phyloP scores from a whole-genome alignment of 106 monocot species.

The Acorus calamus region DNA sequence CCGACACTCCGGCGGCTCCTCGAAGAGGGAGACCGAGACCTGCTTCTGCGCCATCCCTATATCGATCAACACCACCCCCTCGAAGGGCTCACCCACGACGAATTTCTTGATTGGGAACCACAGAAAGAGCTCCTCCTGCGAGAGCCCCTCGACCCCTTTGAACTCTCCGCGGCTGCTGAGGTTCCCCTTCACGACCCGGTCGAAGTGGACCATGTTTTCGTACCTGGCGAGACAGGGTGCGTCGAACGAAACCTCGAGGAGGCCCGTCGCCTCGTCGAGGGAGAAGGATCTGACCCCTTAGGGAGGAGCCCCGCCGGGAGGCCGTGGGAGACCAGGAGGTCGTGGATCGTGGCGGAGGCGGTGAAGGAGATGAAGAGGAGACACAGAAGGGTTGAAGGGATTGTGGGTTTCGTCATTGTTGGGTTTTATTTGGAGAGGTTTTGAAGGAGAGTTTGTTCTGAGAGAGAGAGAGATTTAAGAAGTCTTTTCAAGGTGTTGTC shows the following conservation, averaged over 20 bases:
- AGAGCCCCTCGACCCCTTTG: conserved; percentile 46
- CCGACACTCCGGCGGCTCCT: conserved; percentile 63
- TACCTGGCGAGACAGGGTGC: conserved; percentile 58
- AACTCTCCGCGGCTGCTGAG: conserved; percentile 63
- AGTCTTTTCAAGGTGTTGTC: too few species aligned
- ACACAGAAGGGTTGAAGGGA: too few species aligned
- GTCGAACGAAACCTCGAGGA: conserved; percentile 47
- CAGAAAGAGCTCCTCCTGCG: conserved; percentile 89
- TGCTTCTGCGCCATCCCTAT: conserved; percentile 68
- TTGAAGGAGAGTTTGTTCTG: too few species aligned
- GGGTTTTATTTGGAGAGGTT: too few species aligned
- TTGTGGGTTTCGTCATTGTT: too few species aligned
- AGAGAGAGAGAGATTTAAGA: too few species aligned
- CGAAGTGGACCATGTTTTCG: conserved; percentile 55
- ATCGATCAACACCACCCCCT: conserved; percentile 72
- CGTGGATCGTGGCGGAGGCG: conserved; percentile 22
- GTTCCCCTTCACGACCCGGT: conserved; percentile 50
- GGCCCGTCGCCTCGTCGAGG: conserved; percentile 33
- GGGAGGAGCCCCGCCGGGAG: conserved; percentile 74
- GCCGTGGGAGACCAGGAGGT: conserved; percentile 50
- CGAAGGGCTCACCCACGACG: conserved; percentile 25
- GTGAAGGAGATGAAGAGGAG: too few species aligned
- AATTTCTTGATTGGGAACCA: conserved; percentile 86
- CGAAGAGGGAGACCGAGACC: conserved; percentile 61
- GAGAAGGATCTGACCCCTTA: conserved; percentile 36